A percentile compares a stretch with the other conserved stretches of the same genome.
Evolutionary conservation across 169 alveolate species (phyloP).

Genomic region (Cryptosporidium viatorum): DNA sequence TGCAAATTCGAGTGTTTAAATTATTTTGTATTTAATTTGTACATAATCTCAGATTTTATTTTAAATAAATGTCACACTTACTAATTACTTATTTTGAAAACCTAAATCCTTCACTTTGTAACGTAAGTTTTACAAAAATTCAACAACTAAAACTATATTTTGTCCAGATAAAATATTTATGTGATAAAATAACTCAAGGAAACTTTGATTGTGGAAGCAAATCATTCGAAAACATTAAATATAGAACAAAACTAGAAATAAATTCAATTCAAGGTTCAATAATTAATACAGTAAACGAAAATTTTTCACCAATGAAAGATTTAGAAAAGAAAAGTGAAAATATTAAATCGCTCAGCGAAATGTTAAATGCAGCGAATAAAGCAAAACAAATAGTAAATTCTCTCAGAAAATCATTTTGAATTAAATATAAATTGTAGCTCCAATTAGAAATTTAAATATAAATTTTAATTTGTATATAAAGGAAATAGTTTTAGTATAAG

Average conservation of each 20-base stretch:
- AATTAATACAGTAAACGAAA: background rate
- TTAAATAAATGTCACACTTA: conserved; percentile 9
- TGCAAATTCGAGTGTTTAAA: background rate
- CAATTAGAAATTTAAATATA: no score
- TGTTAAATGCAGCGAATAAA: conserved; percentile 59
- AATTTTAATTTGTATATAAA: no score
- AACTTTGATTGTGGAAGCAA: conserved; percentile 17
- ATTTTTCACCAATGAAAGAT: background rate
- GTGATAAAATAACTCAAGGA: conserved; percentile 13
- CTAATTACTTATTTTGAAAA: conserved; percentile 11
- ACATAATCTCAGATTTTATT: background rate
- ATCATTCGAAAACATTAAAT: background rate
- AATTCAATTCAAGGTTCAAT: background rate
- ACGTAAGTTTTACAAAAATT: conserved; percentile 11
- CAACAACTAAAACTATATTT: background rate
- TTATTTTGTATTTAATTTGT: background rate
- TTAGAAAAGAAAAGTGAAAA: background rate
- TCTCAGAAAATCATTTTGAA: conserved; percentile 13
- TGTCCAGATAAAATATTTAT: conserved; percentile 13
- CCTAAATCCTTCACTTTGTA: conserved; percentile 20
- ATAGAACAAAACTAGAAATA: background rate
- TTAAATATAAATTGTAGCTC: background rate
- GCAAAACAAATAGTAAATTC: conserved; percentile 40
- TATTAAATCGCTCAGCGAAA: conserved; percentile 21
- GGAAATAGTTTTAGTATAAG: background rate